These are phyloP conservation scores for Penicillium sp. DNA, from an alignment of 2,329 filamentous ascomycete genomes.

Conservation along the genomic window DNA sequence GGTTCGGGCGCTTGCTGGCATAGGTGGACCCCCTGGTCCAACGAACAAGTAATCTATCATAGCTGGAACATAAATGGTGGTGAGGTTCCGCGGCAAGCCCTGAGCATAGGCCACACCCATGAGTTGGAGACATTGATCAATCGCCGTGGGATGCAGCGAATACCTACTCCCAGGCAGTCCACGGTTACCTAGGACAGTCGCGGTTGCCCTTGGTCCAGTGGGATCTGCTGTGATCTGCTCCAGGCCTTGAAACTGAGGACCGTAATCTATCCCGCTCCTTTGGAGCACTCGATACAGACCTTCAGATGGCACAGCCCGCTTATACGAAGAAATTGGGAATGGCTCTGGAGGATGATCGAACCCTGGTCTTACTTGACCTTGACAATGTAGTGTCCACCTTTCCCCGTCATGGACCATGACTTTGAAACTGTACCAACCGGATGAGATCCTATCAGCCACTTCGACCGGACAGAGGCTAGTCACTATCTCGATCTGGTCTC, in stretches of 20 bases:
- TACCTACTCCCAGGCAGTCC: constrained; percentile 2
- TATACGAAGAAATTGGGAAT: background rate
- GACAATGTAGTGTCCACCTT: background rate
- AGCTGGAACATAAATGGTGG: constrained; percentile 6
- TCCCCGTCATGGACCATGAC: constrained; percentile 1
- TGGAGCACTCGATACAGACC: background rate
- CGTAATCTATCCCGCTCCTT: constrained; percentile 1
- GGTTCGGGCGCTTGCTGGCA: background rate
- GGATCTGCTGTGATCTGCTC: constrained; percentile 2
- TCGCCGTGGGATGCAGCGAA: constrained; percentile 7
- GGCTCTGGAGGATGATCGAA: background rate
- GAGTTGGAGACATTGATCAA: constrained; percentile 13
- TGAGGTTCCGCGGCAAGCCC: constrained; percentile 1
- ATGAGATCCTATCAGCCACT: constrained; percentile 1
- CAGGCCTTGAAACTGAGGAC: constrained; percentile 2
- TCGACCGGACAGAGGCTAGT: constrained; percentile 1
- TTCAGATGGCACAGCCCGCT: background rate
- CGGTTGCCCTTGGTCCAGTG: background rate
- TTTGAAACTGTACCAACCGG: constrained; percentile 2
- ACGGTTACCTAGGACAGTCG: background rate
- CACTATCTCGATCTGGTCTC: background rate
- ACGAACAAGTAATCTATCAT: constrained; percentile 6
- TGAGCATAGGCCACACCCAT: constrained; percentile 7
- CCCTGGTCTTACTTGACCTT: constrained; percentile 4
- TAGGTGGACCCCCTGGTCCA: background rate